A percentile compares a stretch with the other conserved stretches of the same genome.
Conservation (phyloP, 2,329 filamentous ascomycete genomes). For the Fusarium setosum region DNA sequence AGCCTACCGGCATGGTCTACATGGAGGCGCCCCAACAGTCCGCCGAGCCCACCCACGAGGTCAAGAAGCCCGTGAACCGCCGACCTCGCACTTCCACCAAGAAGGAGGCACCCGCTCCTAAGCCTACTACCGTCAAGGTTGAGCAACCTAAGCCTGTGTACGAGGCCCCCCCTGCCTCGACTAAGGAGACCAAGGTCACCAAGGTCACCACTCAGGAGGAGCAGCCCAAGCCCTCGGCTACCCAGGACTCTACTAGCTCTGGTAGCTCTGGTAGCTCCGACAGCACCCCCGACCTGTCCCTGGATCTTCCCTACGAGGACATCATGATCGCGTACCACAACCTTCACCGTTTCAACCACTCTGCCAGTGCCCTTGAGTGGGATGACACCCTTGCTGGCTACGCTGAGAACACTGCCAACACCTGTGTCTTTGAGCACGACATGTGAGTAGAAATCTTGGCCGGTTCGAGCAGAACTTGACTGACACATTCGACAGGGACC, state of each 20-base stretch:
- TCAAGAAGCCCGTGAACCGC: conserved; percentile 24
- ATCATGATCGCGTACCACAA: conserved; percentile 81
- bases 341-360: conserved; percentile 85
- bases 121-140: conserved; percentile 23
- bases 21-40: conserved; percentile 31
- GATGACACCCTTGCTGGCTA: conserved; percentile 70
- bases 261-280: background rate
- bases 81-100: conserved; percentile 20
- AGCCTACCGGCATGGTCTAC: conserved; percentile 40
- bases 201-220: conserved; percentile 1
- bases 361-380: conserved; percentile 74
- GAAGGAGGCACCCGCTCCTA: conserved; percentile 18
- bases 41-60: conserved; percentile 16
- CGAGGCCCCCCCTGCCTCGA: background rate
- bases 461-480: conserved; percentile 19
- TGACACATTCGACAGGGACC: conserved; percentile 57
- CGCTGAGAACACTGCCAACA: conserved; percentile 71
- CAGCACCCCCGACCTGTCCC: conserved; percentile 17
- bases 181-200: conserved; percentile 10
- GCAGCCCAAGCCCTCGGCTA: conserved; percentile 4
- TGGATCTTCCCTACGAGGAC: conserved; percentile 46
- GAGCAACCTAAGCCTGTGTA: conserved; percentile 9
- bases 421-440: conserved; percentile 81
- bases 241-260: background rate
- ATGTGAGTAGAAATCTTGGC: conserved; percentile 64